These are phyloP conservation scores for Mucor lusitanicus DNA, from an alignment of 371 early-diverging fungal genomes.

Conservation along the genomic window DNA sequence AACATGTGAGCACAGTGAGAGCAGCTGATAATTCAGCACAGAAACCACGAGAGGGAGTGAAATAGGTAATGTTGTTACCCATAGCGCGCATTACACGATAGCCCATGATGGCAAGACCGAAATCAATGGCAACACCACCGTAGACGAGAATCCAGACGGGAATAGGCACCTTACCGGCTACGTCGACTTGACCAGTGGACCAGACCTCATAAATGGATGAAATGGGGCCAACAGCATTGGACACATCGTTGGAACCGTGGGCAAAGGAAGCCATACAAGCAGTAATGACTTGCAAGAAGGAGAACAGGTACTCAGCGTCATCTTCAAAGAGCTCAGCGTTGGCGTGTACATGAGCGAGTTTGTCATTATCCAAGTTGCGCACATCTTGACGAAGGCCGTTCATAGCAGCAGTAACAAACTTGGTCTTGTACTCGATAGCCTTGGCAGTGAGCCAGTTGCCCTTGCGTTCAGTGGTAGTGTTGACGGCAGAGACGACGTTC, in stretches of 20 bases:
- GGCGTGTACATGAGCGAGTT: conserved; percentile 57
- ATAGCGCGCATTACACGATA: conserved; percentile 74
- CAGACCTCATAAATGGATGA: conserved; percentile 69
- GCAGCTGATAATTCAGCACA: conserved; percentile 82
- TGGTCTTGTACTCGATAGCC: conserved; percentile 13
- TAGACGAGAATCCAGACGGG: conserved; percentile 80
- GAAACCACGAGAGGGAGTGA: conserved; percentile 87
- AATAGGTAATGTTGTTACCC: conserved; percentile 85
- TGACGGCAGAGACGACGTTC: background rate
- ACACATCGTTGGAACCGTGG: conserved; percentile 91
- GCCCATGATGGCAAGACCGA: conserved; percentile 76
- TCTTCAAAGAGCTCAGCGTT: conserved; percentile 69
- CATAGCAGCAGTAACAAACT: conserved; percentile 10
- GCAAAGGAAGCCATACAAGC: conserved; percentile 85
- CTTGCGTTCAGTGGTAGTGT: background rate
- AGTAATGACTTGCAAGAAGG: conserved; percentile 82
- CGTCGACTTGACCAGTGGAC: conserved; percentile 54
- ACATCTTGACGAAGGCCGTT: conserved; percentile 65
- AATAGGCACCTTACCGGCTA: conserved; percentile 56
- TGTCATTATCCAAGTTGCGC: conserved; percentile 49
- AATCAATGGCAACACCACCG: conserved; percentile 79
- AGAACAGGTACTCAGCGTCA: conserved; percentile 82
- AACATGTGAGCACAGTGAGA: conserved; percentile 84
- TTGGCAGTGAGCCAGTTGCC: background rate
- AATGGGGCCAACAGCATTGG: conserved; percentile 87